Percentiles rank a stretch among this genome's conserved stretches.
These are phyloP conservation scores for Trichoderma endophyticum DNA, from an alignment of 2,329 filamentous ascomycete genomes.

Conservation along the genomic window DNA sequence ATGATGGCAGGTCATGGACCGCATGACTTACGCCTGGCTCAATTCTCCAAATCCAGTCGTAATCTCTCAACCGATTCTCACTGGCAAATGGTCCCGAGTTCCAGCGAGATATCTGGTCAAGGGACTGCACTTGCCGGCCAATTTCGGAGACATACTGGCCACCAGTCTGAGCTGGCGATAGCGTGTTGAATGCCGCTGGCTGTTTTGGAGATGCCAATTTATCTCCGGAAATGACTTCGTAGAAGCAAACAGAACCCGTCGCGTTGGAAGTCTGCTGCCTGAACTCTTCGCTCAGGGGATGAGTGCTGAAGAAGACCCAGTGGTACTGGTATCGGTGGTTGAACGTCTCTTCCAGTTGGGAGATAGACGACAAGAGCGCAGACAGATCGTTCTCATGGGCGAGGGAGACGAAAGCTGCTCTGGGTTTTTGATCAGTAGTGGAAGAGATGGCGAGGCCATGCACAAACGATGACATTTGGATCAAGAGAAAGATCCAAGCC, in stretches of 20 bases:
- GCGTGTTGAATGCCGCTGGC: constrained; percentile 41
- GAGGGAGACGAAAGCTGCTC: constrained; percentile 34
- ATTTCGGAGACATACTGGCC: constrained; percentile 43
- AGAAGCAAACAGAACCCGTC: constrained; percentile 68
- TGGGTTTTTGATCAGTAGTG: constrained; percentile 25
- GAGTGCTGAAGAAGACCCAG: constrained; percentile 85
- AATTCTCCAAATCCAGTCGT: constrained; percentile 60
- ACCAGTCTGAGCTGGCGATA: too few species aligned
- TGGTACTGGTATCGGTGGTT: constrained; percentile 81
- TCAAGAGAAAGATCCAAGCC: constrained; percentile 24
- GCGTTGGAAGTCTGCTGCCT: constrained; percentile 63
- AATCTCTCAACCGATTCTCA: constrained; percentile 64
- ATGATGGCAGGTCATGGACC: too few species aligned
- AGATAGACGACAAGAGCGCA: constrained; percentile 43
- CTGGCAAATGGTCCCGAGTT: constrained; percentile 80
- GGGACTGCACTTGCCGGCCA: constrained; percentile 55
- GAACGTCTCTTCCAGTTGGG: constrained; percentile 58
- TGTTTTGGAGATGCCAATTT: constrained; percentile 60
- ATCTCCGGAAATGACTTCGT: constrained; percentile 69
- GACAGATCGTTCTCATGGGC: constrained; percentile 32
- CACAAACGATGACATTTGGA: constrained; percentile 22
- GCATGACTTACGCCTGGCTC: constrained; percentile 54
- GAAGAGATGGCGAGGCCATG: constrained; percentile 22
- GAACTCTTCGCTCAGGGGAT: constrained; percentile 74
- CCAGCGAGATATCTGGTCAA: constrained; percentile 78